These are phyloP conservation scores for Macroventuria anomochaeta DNA, from an alignment of 2,329 filamentous ascomycete species.

Conservation along the genomic window DNA sequence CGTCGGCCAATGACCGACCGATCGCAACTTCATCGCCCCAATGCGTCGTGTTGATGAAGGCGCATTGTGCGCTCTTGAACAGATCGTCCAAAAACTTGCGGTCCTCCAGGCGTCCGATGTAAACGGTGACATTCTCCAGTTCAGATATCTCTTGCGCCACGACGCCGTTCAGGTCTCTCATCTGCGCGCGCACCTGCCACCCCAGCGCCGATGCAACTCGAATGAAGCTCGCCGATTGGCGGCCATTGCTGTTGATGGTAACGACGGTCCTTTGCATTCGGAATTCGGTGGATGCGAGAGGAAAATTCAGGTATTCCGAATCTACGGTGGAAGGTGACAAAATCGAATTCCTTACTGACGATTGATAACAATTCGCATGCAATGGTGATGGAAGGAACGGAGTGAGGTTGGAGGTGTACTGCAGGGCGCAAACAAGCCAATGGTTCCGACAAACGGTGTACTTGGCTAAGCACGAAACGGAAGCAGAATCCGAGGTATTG, in stretches of 20 bases:
- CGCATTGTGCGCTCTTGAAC: slow-evolving; percentile 83
- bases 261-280: slow-evolving; percentile 71
- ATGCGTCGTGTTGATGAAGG: slow-evolving; percentile 97
- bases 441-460: slow-evolving; percentile 7
- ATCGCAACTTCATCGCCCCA: slow-evolving; percentile 94
- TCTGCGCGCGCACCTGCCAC: slow-evolving; percentile 89
- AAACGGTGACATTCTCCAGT: slow-evolving; percentile 80
- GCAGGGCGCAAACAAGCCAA: slow-evolving; percentile 32
- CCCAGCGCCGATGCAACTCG: slow-evolving; percentile 92
- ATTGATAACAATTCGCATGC: slow-evolving; percentile 22
- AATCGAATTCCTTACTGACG: not conserved
- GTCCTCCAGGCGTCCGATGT: slow-evolving; percentile 71
- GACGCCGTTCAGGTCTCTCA: slow-evolving; percentile 84
- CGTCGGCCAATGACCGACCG: slow-evolving; percentile 85
- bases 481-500: slow-evolving; percentile 1
- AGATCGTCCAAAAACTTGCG: slow-evolving; percentile 79
- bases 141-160: slow-evolving; percentile 85
- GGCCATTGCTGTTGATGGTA: slow-evolving; percentile 93
- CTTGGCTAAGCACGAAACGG: slow-evolving; percentile 10
- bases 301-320: not conserved
- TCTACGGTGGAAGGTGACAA: slow-evolving; percentile 5
- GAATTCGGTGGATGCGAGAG: slow-evolving; percentile 6
- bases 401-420: slow-evolving; percentile 20
- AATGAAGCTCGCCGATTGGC: slow-evolving; percentile 94
- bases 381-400: slow-evolving; percentile 19